Conservation (phyloP, 2,329 filamentous ascomycete species). For the Hymenoscyphus occultus region DNA sequence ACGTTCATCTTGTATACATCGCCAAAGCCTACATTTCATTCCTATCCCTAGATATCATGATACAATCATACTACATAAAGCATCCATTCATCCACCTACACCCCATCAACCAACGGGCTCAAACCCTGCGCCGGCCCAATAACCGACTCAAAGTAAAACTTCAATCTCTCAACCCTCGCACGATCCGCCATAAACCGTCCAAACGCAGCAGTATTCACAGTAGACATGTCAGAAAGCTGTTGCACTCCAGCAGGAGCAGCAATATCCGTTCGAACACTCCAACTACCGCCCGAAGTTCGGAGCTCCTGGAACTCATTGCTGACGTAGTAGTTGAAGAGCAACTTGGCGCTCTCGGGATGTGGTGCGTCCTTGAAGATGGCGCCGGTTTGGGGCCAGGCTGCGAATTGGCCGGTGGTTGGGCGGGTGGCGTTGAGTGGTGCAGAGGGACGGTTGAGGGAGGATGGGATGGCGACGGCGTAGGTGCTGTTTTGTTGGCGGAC, state of each 20-base stretch:
- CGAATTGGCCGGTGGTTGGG: constrained; percentile 40
- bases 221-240: constrained; percentile 33
- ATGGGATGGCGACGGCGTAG: constrained; percentile 39
- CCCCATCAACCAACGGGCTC: constrained; percentile 38
- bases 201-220: constrained; percentile 38
- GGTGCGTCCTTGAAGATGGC: constrained; percentile 49
- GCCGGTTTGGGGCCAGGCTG: constrained; percentile 48
- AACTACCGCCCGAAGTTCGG: constrained; percentile 27
- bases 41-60: too few species aligned
- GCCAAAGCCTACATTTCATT: too few species aligned
- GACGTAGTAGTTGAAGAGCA: constrained; percentile 48
- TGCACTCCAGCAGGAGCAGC: constrained; percentile 29
- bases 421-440: background rate
- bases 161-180: constrained; percentile 37
- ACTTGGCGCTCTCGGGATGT: constrained; percentile 49
- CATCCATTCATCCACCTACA: constrained; percentile 1
- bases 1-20: too few species aligned
- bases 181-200: constrained; percentile 40
- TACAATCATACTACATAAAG: too few species aligned
- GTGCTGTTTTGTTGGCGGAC: constrained; percentile 34
- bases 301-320: constrained; percentile 41
- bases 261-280: constrained; percentile 36
- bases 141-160: constrained; percentile 39
- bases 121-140: constrained; percentile 41
- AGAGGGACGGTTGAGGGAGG: constrained; percentile 2